These are phyloP conservation scores for Margaritispora aquatica DNA, from an alignment of 495 filamentous ascomycete species.

Conservation along the genomic window DNA sequence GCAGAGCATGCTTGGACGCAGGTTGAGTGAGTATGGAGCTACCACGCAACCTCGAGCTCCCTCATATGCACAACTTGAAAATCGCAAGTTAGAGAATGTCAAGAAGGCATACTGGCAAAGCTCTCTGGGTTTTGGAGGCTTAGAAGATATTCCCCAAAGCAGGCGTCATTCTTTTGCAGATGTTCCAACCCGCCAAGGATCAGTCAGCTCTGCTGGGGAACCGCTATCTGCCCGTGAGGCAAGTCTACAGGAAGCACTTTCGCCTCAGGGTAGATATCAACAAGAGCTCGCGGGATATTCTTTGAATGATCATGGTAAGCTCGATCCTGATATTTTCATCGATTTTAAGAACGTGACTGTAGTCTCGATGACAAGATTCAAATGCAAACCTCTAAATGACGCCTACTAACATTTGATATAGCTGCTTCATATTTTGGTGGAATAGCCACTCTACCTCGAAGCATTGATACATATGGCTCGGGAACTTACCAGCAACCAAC, in stretches of 20 bases:
- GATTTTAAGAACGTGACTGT: neutral
- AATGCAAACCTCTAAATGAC: neutral
- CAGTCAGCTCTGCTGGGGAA: conserved; percentile 59
- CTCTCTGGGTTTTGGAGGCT: conserved; percentile 69
- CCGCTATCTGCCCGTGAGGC: conserved; percentile 28
- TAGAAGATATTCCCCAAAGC: conserved; percentile 72
- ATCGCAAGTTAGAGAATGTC: conserved; percentile 68
- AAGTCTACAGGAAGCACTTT: conserved; percentile 17
- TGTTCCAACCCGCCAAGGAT: conserved; percentile 61
- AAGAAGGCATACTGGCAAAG: conserved; percentile 87
- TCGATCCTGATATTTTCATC: neutral
- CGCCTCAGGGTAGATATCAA: conserved; percentile 19
- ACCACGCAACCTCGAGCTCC: conserved; percentile 47
- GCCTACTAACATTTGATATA: neutral
- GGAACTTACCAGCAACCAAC: conserved; percentile 9
- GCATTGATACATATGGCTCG: conserved; percentile 11
- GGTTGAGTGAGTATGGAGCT: conserved; percentile 59
- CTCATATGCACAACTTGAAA: conserved; percentile 55
- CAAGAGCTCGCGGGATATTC: conserved; percentile 15
- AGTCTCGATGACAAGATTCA: no score
- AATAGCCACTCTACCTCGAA: conserved; percentile 18
- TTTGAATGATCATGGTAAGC: conserved; percentile 28
- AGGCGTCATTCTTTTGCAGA: conserved; percentile 97
- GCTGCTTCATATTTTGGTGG: conserved; percentile 45
- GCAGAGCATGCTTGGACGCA: conserved; percentile 44